Conservation (phyloP, 305 asterid species). For the Plantago coronopus region DNA sequence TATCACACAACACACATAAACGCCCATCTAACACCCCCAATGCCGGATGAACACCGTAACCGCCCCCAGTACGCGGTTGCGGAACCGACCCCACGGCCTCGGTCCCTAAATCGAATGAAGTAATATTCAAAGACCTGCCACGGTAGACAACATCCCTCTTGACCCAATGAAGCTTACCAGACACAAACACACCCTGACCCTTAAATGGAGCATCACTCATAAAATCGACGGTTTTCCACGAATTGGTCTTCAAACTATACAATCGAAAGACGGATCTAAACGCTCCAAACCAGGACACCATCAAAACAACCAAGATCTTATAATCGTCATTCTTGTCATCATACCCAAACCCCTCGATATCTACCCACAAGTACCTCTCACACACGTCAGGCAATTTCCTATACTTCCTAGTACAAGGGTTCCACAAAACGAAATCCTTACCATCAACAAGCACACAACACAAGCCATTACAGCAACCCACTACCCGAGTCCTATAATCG, state of each 20-base stretch:
- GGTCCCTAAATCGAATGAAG: slow-evolving; percentile 26
- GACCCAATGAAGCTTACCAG: slow-evolving; percentile 47
- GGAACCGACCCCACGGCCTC: slow-evolving; percentile 24
- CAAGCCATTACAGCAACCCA: slow-evolving; percentile 45
- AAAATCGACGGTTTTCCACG: slow-evolving; percentile 31
- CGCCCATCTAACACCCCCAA: slow-evolving; percentile 33
- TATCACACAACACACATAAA: slow-evolving; percentile 27
- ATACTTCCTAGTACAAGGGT: slow-evolving; percentile 26
- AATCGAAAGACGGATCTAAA: slow-evolving; percentile 13
- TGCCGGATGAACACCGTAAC: not conserved
- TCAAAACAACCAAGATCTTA: slow-evolving; percentile 30
- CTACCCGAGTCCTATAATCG: slow-evolving; percentile 10
- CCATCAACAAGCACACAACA: slow-evolving; percentile 19
- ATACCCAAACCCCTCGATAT: slow-evolving; percentile 29
- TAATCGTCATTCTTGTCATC: slow-evolving; percentile 27
- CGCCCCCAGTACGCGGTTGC: slow-evolving; percentile 17
- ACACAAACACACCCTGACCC: slow-evolving; percentile 25
- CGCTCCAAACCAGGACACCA: slow-evolving; percentile 10
- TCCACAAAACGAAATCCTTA: slow-evolving; percentile 28
- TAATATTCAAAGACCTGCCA: slow-evolving; percentile 16
- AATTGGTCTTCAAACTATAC: slow-evolving; percentile 30
- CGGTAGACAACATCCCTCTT: not conserved
- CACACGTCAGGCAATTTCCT: slow-evolving; percentile 22
- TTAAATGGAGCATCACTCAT: slow-evolving; percentile 14
- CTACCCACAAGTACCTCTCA: not conserved